Evolutionary conservation across 2,329 filamentous ascomycete genomes (phyloP), one percentile per base, ranked within the genome.

Genomic region (Davidsoniella australis): DNA sequence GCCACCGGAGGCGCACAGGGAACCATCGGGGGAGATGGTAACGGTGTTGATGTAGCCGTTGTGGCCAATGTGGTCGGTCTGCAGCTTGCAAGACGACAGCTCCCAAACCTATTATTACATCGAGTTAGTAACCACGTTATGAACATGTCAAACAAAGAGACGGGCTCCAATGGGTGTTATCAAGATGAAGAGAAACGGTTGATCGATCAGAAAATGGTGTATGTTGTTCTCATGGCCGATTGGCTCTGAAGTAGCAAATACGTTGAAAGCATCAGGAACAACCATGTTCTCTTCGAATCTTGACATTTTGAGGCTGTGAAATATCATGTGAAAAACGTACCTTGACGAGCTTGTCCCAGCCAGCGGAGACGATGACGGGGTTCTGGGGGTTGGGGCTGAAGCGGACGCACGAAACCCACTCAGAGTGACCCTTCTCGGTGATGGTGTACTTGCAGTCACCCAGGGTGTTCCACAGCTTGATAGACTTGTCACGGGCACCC

Each of bases 211-310:
- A 75, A 76, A 78, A 76, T 73, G 84, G 87, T 89, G 83, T 83
- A 78, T 76, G 72, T 74, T 93, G 80, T 85, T 98, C 89, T 98
- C 91, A 96, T 94, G 69, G 86, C 88, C 48, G 63, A 65, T 67
- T 65, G 78, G 86, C 87, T 98, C 91, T 95, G 89, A 96, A 98
- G 91, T 96, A 96, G 91, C 91, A 96, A 96, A 96, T 96, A 96
- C 88, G 86, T 87, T 73, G 66, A 68, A 70, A 82, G 76, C 89
- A 96, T 96, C 89, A 87, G 91, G 67, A 78, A 72, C 72, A 66
- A 57, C 52, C 55, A 58, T 17, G 17, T 17, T 43, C 18, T 24
- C 36, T 7, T 14, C 14, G 23, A 18, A n/a, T 10, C n/a, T 26
- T 20, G 40, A 17, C 40, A 49, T 49, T 37, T 54, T 51, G 48